Base-by-base conservation (phyloP, 805 yeast genomes). In the Pichia nakasei region DNA sequence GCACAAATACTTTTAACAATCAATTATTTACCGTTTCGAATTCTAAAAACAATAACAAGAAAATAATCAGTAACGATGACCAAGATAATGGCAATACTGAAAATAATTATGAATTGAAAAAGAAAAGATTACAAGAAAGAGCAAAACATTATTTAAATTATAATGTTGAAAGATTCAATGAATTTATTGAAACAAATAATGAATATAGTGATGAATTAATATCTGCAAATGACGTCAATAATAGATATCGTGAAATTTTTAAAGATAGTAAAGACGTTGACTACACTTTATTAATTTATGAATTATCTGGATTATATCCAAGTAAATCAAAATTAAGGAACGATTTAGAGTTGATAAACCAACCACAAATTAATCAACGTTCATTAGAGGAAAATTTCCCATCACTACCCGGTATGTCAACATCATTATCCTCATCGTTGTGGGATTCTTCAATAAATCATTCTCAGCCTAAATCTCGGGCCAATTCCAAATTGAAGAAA, bases 111-210 rank as follows among this genome's bases (percentile, higher is more conserved):
- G 51, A 54, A 9, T 61, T 76, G 1, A 83, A 77, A 52, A 72
- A 67, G 48, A 64, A 71, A 57, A 72, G 96, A 52, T 69, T 87
- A 24, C 91, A 84, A 49, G 95, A 86, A 58, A 70, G 96, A 56
- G 96, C 95, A 1, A 80, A 82, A 57, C 88, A 84, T 59, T 85
- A 86, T 57, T 63, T 85, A 42, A 70, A 76, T 41, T 78, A 81
- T 51, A 69, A 79, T 24, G 59, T 60, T 12, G 59, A 62, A 7
- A 67, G 67, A 9, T 68, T 80, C 49, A 65, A 66, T 9, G 56
- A 64, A 41, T 87, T 86, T 58, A 57, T 63, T 22, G 59, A 63
- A 1, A 48, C 75, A 13, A 83, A 81, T 53, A 63, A 63, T 18
- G 56, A 64, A 11, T 85, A 65, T 55, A 67, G 69, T 33, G 59